Evolutionary conservation across 768 basidiomycete species (phyloP), one percentile per base, ranked within the genome.

Genomic region (Paxillus ammoniavirescens): DNA sequence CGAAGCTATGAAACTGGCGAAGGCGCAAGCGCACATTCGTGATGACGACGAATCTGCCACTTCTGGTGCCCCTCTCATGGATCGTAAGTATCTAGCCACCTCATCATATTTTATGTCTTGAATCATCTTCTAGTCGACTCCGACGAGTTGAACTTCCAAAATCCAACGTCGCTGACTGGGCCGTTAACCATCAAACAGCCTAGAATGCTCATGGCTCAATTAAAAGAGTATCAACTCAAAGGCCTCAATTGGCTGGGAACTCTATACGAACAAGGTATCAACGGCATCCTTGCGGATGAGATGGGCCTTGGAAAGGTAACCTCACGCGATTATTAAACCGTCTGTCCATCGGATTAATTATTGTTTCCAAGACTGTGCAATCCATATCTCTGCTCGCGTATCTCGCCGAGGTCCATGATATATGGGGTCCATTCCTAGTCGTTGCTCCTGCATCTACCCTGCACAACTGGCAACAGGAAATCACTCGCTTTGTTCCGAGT

Each of bases 381-480:
- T 98, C 95, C 0, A 98, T 99, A 44, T 96, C 97, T 13, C 73
- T 99, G 6, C 78, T 99, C 43, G 91, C 95, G 7, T 96, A 98
- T 71, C 84, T 99, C 14, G 95, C 96, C 1, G 97, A 99, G 74
- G 86, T 85, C 0, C 97, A 98, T 66, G 91, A 98, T 65, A 97
- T 98, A 54, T 99, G 97, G 97, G 97, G 97, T 0, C 97, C 97
- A 12, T 99, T 99, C 78, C 80, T 99, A 18, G 95, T 99, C 46
- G 94, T 99, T 38, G 93, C 97, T 2, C 97, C 97, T 6, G 90
- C 93, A 3, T 97, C 96, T 6, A 99, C 97, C 0, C 77, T 99
- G 54, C 96, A 98, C 71, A 98, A 98, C 65, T 99, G 97, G 97
- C 96, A 98, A 67, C 97, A 98, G 66, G 97, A 99, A 69, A 78